These are phyloP conservation scores for Phytophthora citrophthora DNA, from an alignment of 352 stramenopile species.

Conservation along the genomic window DNA sequence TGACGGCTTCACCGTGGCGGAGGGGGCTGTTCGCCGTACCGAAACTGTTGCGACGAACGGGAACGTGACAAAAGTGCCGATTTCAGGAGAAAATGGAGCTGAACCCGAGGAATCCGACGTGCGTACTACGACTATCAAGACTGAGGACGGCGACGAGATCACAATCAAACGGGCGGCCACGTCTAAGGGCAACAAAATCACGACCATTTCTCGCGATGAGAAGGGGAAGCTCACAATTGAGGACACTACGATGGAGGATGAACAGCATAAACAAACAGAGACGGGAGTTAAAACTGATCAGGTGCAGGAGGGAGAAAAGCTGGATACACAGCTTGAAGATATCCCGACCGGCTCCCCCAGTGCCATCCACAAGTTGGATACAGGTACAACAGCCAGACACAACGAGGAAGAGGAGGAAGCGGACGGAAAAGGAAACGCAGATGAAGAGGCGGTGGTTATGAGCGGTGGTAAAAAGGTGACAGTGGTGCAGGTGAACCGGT, in stretches of 20 bases:
- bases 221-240: slow-evolving; percentile 83
- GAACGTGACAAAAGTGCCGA: slow-evolving; percentile 16
- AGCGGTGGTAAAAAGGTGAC: slow-evolving; percentile 50
- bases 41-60: slow-evolving; percentile 36
- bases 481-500: slow-evolving; percentile 46
- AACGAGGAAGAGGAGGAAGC: slow-evolving; percentile 14
- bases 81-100: slow-evolving; percentile 2
- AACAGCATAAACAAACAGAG: slow-evolving; percentile 1
- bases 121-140: slow-evolving; percentile 78
- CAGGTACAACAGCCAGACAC: slow-evolving; percentile 5
- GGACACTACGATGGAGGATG: slow-evolving; percentile 28
- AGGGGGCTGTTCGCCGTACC: slow-evolving; percentile 46
- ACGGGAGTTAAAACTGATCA: neutral
- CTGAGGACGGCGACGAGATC: slow-evolving; percentile 78
- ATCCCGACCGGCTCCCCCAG: slow-evolving; percentile 42
- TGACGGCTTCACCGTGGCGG: slow-evolving; percentile 77
- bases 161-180: slow-evolving; percentile 70
- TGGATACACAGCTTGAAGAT: slow-evolving; percentile 25
- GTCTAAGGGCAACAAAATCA: slow-evolving; percentile 72
- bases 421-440: slow-evolving; percentile 1
- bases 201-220: slow-evolving; percentile 72
- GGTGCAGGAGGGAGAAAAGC: slow-evolving; percentile 9
- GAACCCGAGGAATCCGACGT: slow-evolving; percentile 28
- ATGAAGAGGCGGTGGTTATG: slow-evolving; percentile 38
- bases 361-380: slow-evolving; percentile 12